These are phyloP conservation scores for Antarctomyces pellizariae DNA, from an alignment of 495 filamentous ascomycete genomes.

Conservation along the genomic window DNA sequence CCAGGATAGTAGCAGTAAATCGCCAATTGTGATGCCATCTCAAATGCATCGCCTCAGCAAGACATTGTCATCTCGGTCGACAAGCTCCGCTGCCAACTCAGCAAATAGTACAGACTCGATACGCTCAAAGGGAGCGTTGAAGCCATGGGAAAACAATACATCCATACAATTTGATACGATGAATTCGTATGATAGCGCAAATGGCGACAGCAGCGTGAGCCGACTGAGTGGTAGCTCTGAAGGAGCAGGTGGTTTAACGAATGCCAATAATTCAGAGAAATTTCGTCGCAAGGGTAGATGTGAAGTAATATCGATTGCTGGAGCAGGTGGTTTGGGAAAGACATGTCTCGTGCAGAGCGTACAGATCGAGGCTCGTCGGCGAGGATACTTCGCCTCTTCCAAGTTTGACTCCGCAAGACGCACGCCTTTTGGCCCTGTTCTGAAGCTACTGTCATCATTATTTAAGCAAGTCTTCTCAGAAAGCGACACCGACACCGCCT, in stretches of 20 bases:
- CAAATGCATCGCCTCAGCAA: no score
- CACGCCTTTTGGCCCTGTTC: conserved; percentile 62
- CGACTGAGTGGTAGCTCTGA: conserved; percentile 6
- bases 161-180: conserved; percentile 8
- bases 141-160: conserved; percentile 11
- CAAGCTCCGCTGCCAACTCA: no score
- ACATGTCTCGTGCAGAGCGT: conserved; percentile 60
- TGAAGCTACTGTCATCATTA: conserved; percentile 56
- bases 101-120: no score
- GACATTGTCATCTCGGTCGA: no score
- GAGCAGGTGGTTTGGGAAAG: conserved; percentile 60
- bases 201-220: conserved; percentile 1
- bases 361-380: conserved; percentile 43
- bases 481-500: conserved; percentile 58
- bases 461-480: conserved; percentile 86
- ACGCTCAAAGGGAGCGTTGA: conserved; percentile 1
- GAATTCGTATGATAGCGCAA: conserved; percentile 5
- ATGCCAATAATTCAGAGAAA: conserved; percentile 20
- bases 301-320: conserved; percentile 58
- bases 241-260: conserved; percentile 8
- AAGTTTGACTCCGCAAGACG: conserved; percentile 67
- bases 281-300: conserved; percentile 41
- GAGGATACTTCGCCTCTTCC: conserved; percentile 53
- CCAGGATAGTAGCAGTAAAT: conserved; percentile 13
- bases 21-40: no score